Evolutionary conservation across 1,284 basidiomycete species (phyloP).

Genomic region (Farysia itapuensis): DNA sequence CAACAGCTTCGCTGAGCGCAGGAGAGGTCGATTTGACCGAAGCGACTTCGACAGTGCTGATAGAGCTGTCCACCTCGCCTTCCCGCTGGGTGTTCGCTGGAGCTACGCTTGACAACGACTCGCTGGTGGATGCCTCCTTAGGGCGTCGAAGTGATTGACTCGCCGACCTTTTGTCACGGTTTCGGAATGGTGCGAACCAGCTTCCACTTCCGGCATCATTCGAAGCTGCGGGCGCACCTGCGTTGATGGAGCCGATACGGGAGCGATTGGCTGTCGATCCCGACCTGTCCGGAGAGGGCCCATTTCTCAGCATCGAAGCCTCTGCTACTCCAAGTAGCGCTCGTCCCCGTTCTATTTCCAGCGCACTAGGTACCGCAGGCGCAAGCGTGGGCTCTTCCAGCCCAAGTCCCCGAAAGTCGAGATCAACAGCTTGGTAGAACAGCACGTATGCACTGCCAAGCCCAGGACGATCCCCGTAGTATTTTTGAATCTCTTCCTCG

Average conservation of each 20-base stretch:
- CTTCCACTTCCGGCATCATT: slow-evolving; percentile 6
- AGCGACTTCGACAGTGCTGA: slow-evolving; percentile 16
- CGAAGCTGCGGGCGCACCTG: slow-evolving; percentile 8
- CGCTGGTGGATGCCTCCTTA: slow-evolving; percentile 20
- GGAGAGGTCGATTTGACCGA: slow-evolving; percentile 31
- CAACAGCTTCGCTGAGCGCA: slow-evolving; percentile 12
- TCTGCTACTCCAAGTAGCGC: slow-evolving; percentile 12
- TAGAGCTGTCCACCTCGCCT: too few species aligned
- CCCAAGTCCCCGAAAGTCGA: slow-evolving; percentile 42
- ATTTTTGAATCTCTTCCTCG: slow-evolving; percentile 85
- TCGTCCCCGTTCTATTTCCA: slow-evolving; percentile 1
- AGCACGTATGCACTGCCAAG: slow-evolving; percentile 90
- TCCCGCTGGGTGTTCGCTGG: too few species aligned
- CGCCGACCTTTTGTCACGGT: slow-evolving; percentile 25
- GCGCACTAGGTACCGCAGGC: background rate
- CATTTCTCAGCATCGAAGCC: slow-evolving; percentile 1
- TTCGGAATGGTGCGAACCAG: slow-evolving; percentile 41
- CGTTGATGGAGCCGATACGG: slow-evolving; percentile 21
- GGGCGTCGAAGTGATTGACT: slow-evolving; percentile 30
- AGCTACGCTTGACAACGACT: too few species aligned
- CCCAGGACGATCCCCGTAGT: slow-evolving; percentile 83
- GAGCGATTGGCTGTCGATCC: slow-evolving; percentile 12
- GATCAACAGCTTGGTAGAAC: slow-evolving; percentile 90
- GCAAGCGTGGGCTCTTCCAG: slow-evolving; percentile 13
- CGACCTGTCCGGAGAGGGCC: slow-evolving; percentile 15